Evolutionary conservation across 129 eudicot species (phyloP), one percentile per base, ranked within the genome.

Genomic region (Escallonia rubra): DNA sequence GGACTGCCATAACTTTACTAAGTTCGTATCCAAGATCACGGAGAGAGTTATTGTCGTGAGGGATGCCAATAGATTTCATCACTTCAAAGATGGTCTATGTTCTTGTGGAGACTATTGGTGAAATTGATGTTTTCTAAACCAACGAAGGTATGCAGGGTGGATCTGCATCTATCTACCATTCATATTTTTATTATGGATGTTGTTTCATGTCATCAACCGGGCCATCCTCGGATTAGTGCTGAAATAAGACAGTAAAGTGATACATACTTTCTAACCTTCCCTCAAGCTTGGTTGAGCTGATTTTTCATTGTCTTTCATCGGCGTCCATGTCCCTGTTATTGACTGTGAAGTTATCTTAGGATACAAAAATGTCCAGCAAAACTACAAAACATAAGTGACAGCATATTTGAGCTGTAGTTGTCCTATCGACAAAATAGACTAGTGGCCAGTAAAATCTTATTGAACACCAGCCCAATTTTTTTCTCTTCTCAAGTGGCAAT

Each of bases 41-140:
- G 75, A 80, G 69, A 89, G 99, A 76, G 71, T 77, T 56, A 83
- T 94, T 67, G 80, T 82, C 77, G 96, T 87, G 63, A 87, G 99
- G 72, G 99, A 94, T 82, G 88, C 96, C 54, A 94, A 85, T 55
- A 85, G 99, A 75, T 94, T 94, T 82, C 99, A 94, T 78, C 99
- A 83, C 74, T 94, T 89, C 65, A 70, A 80, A 79, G 89, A 94
- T 73, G 99, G 99, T 39, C 50, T 58, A 7, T 94, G 99, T 67
- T 89, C 99, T 79, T 93, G 99, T 64, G 92, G 95, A 64, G 97
- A 94, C 61, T 94, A 89, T 79, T 94, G 99, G 99, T 94, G 81
- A 86, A 65, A 60, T 40, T 61, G 43, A 8, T 47, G 56, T 65
- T 66, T 47, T 40, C 10, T 2, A 2, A 2, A 2, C 40, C 4